Evolutionary conservation across 2,329 filamentous ascomycete species (phyloP), one percentile per base, ranked within the genome.

Genomic region (Claviceps paspali): DNA sequence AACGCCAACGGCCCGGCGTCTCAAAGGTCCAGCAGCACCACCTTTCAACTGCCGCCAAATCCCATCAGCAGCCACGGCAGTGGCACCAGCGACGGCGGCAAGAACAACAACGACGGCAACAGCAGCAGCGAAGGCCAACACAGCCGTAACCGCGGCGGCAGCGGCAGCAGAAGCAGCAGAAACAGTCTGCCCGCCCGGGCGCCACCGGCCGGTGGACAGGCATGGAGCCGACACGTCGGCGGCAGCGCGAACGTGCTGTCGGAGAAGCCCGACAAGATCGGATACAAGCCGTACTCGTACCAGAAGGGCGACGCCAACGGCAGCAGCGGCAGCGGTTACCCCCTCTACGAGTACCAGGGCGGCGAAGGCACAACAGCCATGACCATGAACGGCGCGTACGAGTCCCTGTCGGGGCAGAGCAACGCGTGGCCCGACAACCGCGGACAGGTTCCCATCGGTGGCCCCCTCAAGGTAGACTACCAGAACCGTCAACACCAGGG

Each of bases 241-340:
- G 22, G 34, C 10, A 35, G 21, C 11, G 17, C 28, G 35, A 31
- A 52, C 19, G 28, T 36, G 6, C 10, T 35, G 18, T 34, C 35
- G n/a, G 29, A 36, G 1, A 7, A 36, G 22, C 30, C 42, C 17
- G 40, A 42, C 8, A 50, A 48, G 23, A 46, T 52, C 10, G 44
- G 43, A 6, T 49, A 58, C 42, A 44, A 64, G 33, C 53, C 59
- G 8, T 53, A 56, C 38, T 43, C 52, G n/a, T 55, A 51, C n/a
- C 49, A 43, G n/a, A 47, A 39, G 21, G 44, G 36, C 19, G 38
- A 44, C 0, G 35, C 44, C 0, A 35, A 44, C 1, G 23, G 15
- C 3, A 34, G 44, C 0, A 24, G 21, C 2, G 17, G 8, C n/a
- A 11, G 11, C 17, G 14, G 6, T 2, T 37, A 37, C 12, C 30